Percentiles rank a stretch among this genome's conserved stretches.
phyloP scores from a whole-genome alignment of 176 grass and related monocot genomes.

The Metroxylon sagu region DNA sequence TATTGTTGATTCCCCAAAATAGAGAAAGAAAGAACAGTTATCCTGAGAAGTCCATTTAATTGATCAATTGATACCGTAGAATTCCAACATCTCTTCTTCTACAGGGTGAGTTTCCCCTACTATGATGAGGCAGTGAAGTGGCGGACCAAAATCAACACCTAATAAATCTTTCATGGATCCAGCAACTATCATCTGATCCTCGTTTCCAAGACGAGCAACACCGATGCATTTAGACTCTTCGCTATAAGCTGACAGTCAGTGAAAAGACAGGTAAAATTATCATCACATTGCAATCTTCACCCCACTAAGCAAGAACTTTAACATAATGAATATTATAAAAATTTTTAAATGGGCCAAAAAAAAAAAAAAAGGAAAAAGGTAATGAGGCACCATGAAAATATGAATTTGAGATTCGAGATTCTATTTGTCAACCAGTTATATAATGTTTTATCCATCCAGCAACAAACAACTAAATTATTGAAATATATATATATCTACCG shows the following conservation, averaged over 20 bases:
- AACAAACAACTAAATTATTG: too few species aligned
- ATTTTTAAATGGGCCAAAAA: too few species aligned
- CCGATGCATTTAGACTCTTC: slow-evolving; percentile 65
- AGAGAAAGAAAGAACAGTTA: too few species aligned
- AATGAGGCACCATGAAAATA: too few species aligned
- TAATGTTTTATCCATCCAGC: too few species aligned
- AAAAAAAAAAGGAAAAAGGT: too few species aligned
- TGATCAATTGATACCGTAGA: slow-evolving; percentile 41
- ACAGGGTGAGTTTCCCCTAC: slow-evolving; percentile 74
- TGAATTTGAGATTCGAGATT: too few species aligned
- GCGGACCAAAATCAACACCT: slow-evolving; percentile 71
- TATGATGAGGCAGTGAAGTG: slow-evolving; percentile 91
- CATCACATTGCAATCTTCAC: not conserved
- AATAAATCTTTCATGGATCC: slow-evolving; percentile 62
- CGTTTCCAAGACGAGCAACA: slow-evolving; percentile 72
- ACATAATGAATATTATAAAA: too few species aligned
- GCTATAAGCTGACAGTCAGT: slow-evolving; percentile 38
- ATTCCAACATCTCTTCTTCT: slow-evolving; percentile 89
- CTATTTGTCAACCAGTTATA: too few species aligned
- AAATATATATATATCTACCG: too few species aligned
- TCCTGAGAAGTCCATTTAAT: not conserved
- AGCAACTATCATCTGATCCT: slow-evolving; percentile 76
- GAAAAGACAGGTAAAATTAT: slow-evolving; percentile 9
- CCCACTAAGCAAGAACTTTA: too few species aligned
- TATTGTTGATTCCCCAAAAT: too few species aligned